Conservation (phyloP, 2,329 filamentous ascomycete genomes). For the Achaetomium macrosporum region DNA sequence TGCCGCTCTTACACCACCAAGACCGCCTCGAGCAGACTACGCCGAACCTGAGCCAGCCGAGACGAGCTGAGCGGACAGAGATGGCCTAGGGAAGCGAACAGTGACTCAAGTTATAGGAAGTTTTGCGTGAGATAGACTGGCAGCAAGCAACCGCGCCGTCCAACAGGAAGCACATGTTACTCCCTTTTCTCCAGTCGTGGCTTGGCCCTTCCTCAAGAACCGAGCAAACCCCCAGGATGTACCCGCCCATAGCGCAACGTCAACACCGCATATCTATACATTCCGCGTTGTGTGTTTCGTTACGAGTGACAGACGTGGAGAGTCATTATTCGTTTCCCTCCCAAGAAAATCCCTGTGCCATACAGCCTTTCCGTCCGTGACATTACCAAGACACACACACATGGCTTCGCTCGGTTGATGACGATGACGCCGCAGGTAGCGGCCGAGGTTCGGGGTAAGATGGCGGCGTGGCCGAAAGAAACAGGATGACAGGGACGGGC, state of each 20-base stretch:
- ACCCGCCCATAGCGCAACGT: background rate
- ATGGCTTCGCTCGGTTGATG: slow-evolving; percentile 20
- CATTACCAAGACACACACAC: slow-evolving; percentile 21
- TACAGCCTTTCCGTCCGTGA: slow-evolving; percentile 16
- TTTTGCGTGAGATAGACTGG: too few relatives aligned
- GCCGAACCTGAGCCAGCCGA: too few relatives aligned
- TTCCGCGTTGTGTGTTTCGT: slow-evolving; percentile 12
- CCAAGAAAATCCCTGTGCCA: slow-evolving; percentile 11
- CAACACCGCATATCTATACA: slow-evolving; percentile 23
- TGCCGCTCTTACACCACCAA: too few relatives aligned
- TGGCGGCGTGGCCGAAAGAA: slow-evolving; percentile 17
- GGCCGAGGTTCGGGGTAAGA: slow-evolving; percentile 19
- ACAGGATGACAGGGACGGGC: slow-evolving; percentile 14
- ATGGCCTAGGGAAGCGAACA: too few relatives aligned
- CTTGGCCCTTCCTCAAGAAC: too few relatives aligned
- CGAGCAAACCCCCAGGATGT: too few relatives aligned
- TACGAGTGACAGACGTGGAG: slow-evolving; percentile 21
- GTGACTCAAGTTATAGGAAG: too few relatives aligned
- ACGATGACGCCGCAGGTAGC: slow-evolving; percentile 7
- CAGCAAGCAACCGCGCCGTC: too few relatives aligned
- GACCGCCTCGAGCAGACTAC: too few relatives aligned
- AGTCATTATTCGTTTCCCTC: slow-evolving; percentile 26
- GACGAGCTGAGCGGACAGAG: too few relatives aligned
- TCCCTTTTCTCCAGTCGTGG: too few relatives aligned
- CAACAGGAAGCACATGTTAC: too few relatives aligned